These are phyloP conservation scores for Trichosporon sp. DNA, from an alignment of 1,284 basidiomycete genomes.

Conservation along the genomic window DNA sequence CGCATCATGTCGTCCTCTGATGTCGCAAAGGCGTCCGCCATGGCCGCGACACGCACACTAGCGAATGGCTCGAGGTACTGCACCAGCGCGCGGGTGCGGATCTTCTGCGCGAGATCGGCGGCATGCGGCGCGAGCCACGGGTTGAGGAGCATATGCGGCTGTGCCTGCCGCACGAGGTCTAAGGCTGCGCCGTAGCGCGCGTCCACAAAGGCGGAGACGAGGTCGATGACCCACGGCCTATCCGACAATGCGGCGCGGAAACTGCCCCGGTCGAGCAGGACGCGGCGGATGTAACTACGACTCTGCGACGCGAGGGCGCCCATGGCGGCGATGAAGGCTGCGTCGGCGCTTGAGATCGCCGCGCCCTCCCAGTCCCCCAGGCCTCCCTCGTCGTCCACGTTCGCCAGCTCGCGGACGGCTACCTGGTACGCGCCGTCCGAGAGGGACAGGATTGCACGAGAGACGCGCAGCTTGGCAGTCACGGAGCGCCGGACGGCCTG, in stretches of 20 bases:
- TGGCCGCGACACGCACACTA: constrained; percentile 28
- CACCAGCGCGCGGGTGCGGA: constrained; percentile 32
- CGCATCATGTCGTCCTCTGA: constrained; percentile 21
- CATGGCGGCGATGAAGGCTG: constrained; percentile 32
- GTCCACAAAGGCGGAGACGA: constrained; percentile 35
- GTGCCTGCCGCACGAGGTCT: constrained; percentile 18
- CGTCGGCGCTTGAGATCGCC: constrained; percentile 35
- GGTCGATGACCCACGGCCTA: constrained; percentile 33
- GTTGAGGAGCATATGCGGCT: constrained; percentile 31
- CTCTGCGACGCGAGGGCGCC: constrained; percentile 28
- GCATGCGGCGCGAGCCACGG: constrained; percentile 25
- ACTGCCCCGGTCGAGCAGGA: constrained; percentile 29
- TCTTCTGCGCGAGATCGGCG: constrained; percentile 19
- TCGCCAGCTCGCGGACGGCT: constrained; percentile 29
- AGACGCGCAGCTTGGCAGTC: constrained; percentile 29
- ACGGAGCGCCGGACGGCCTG: constrained; percentile 23
- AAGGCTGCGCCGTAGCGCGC: constrained; percentile 37
- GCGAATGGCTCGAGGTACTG: constrained; percentile 43
- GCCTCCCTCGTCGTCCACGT: constrained; percentile 36
- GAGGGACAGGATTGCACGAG: constrained; percentile 29
- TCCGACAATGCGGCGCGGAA: constrained; percentile 35
- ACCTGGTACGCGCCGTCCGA: constrained; percentile 21
- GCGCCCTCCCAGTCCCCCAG: constrained; percentile 38
- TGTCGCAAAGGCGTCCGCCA: constrained; percentile 34
- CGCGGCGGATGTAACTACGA: constrained; percentile 26